phyloP scores from a whole-genome alignment of 75 land plant genomes.

The Gnetum montanum region DNA sequence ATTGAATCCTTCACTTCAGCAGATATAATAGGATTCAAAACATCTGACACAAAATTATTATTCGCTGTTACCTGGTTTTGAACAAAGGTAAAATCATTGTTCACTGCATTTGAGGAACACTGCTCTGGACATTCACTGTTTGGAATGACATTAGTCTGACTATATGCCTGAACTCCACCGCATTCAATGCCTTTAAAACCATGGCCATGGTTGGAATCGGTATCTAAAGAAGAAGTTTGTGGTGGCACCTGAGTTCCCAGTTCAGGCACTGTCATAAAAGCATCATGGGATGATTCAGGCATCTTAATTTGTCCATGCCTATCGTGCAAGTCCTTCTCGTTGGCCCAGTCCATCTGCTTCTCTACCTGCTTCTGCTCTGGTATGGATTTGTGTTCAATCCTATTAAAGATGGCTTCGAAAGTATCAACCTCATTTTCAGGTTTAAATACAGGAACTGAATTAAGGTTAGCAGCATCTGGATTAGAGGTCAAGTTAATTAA shows the following conservation, averaged over 20 bases:
- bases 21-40: not conserved
- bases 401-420: not conserved
- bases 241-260: not conserved
- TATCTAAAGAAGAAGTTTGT: constrained; percentile 1
- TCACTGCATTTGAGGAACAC: not conserved
- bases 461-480: constrained; percentile 5
- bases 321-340: not conserved
- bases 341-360: not conserved
- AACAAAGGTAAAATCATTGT: not conserved
- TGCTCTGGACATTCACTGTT: not conserved
- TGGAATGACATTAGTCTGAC: not conserved
- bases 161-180: not conserved
- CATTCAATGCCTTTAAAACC: constrained; percentile 1
- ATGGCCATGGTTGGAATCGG: not conserved
- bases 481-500: constrained; percentile 21
- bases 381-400: not conserved
- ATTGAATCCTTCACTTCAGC: not conserved
- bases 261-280: not conserved
- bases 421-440: not conserved
- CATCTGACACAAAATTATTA: not conserved
- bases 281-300: constrained; percentile 1
- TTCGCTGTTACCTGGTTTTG: not conserved
- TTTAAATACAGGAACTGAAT: not conserved
- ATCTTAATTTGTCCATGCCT: not conserved
- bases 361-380: not conserved